Base-by-base conservation (phyloP, 2,329 filamentous ascomycete species). In the Hypoxylon sp. region DNA sequence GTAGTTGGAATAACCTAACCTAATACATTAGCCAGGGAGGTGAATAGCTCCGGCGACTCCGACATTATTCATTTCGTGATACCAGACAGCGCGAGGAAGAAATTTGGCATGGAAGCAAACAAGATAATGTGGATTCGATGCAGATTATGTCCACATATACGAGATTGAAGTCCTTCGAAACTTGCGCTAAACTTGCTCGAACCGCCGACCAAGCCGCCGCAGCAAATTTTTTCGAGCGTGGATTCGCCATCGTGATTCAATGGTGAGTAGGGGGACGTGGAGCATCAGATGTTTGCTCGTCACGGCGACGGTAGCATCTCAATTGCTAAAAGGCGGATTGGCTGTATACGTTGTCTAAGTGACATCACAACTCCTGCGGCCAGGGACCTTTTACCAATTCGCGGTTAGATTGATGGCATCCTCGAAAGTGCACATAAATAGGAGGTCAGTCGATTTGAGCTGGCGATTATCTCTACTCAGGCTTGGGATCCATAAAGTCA, bases 301-400 rank as follows among this genome's bases (percentile, higher is more conserved):
- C 13, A 15, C 32, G 30, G 8, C 30, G 4, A 32, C 30, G 5
- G 26, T 28, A 11, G 13, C 4, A 32, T 3, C 30, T 34, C 15
- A 15, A 34, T 15, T 34, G 11, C 13, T 34, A n/a, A n/a, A n/a
- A n/a, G 32, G 32, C 11, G 32, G 32, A 34, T 34, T 34, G 10
- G 30, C 32, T 34, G 32, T 34, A 34, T 34, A 13, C 32, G 13
- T 34, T 6, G 32, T 34, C 10, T 34, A 50, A 41, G 54, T 56
- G 54, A 59, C 56, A 59, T 52, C 56, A 59, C 55, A 47, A 19
- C 10, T 26, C 37, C 37, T 24, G 50, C 37, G 15, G 55, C 24
- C 41, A 22, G 46, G 28, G 49, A 22, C 17, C 24, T 26, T 50
- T 46, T 17, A 8, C 39, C 8, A 15, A 24, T 49, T 22, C 52